These are phyloP conservation scores for Penicillium psychrofluorescens DNA, from an alignment of 495 filamentous ascomycete species.

Conservation along the genomic window DNA sequence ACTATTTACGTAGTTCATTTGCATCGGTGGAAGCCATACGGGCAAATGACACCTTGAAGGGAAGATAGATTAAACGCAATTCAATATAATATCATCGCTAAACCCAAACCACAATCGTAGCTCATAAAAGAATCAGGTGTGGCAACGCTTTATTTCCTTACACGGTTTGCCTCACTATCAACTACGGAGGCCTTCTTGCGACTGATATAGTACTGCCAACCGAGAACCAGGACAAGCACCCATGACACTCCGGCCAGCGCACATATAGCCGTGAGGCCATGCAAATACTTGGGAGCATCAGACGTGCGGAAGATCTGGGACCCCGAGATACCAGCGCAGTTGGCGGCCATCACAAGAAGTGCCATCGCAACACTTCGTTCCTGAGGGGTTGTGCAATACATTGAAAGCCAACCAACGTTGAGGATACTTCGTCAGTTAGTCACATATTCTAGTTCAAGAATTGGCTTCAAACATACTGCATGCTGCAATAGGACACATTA, in stretches of 20 bases:
- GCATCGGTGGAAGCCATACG: too few relatives aligned
- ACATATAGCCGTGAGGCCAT: conserved; percentile 31
- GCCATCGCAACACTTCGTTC: conserved; percentile 47
- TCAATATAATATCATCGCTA: too few relatives aligned
- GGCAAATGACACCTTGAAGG: too few relatives aligned
- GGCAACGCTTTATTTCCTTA: neutral
- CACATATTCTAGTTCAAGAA: neutral
- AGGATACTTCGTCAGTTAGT: conserved; percentile 21
- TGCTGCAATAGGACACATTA: conserved; percentile 40
- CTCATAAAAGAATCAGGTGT: too few relatives aligned
- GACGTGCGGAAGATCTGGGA: conserved; percentile 46
- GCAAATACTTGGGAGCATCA: conserved; percentile 43
- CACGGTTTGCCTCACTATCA: neutral
- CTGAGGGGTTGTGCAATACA: conserved; percentile 38
- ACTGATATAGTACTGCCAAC: conserved; percentile 13
- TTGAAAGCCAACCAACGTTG: conserved; percentile 40
- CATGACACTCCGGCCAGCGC: conserved; percentile 27
- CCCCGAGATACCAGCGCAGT: conserved; percentile 44
- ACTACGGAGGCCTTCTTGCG: conserved; percentile 3
- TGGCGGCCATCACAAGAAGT: conserved; percentile 46
- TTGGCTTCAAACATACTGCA: conserved; percentile 34
- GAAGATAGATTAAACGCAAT: too few relatives aligned
- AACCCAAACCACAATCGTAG: too few relatives aligned
- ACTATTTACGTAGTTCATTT: too few relatives aligned
- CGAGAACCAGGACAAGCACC: conserved; percentile 13